A percentile compares a stretch with the other conserved stretches of the same genome.
phyloP scores from a whole-genome alignment of 75 land plant species.

The Selaginella moellendorffii region DNA sequence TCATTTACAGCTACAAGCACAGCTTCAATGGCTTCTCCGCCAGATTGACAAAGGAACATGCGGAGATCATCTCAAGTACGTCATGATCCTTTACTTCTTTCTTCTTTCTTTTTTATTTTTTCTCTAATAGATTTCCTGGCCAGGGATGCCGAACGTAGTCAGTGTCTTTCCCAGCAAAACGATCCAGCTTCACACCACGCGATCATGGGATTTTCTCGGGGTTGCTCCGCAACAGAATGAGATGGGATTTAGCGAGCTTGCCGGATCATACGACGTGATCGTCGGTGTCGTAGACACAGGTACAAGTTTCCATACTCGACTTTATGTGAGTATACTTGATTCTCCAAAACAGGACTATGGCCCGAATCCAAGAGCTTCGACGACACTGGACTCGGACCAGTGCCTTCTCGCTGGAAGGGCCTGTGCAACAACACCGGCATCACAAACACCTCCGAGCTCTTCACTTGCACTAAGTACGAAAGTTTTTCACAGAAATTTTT shows the following conservation, averaged over 20 bases:
- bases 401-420: constrained; percentile 13
- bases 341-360: constrained; percentile 14
- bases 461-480: not conserved
- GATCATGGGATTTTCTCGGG: constrained; percentile 74
- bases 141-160: constrained; percentile 49
- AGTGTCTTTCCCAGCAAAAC: constrained; percentile 35
- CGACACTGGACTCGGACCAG: constrained; percentile 9
- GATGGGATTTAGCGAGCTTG: constrained; percentile 9
- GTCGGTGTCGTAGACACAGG: constrained; percentile 84
- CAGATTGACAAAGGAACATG: not conserved
- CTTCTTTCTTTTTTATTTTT: not conserved
- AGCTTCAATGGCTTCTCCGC: not conserved
- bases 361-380: constrained; percentile 12
- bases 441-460: not conserved
- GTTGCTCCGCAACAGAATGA: constrained; percentile 13
- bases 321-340: not conserved
- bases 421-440: not conserved
- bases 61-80: not conserved
- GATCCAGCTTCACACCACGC: constrained; percentile 43
- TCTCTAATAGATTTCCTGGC: not conserved
- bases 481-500: no score
- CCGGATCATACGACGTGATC: constrained; percentile 20
- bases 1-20: not conserved
- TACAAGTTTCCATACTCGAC: not conserved
- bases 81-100: not conserved